Base-by-base conservation (phyloP, 2,329 filamentous ascomycete genomes). In the Cladosporium sp. region DNA sequence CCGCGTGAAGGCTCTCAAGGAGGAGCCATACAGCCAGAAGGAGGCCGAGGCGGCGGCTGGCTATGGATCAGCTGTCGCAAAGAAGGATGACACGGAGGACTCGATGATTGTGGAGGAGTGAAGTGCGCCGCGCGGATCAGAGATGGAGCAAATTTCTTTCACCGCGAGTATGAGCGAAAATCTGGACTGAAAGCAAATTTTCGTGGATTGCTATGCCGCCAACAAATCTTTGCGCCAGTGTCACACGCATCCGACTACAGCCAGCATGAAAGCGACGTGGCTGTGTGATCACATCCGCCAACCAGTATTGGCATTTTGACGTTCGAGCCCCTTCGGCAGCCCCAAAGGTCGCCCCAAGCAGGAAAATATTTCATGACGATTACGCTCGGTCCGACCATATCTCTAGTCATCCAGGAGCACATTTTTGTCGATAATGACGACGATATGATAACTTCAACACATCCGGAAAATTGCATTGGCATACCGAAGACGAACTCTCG, bases 11-110 rank as follows among this genome's bases (percentile, higher is more conserved):
- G 82, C 90, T 67, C 77, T 99, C 60, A 84, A 85, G 62, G 91
- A 95, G 68, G 90, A 90, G 66, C 89, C 91, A 9, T 94, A 96
- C 73, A 87, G 87, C 4, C 91, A 96, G 69, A 89, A 90, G 69
- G 85, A 92, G 65, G 90, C 92, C 32, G 90, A 96, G 69, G 90
- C 89, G 15, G 91, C 88, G 0, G 79, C 87, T 35, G 90, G 90
- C 37, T 75, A 92, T 57, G 78, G 81, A 56, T 15, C 25, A 8
- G 45, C 28, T 20, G 15, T 48, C 34, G 86, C 84, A 62, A 74
- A 56, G 32, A 66, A 65, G 60, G 28, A 61, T 52, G 59, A 60
- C 10, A 59, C 60, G 12, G 64, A 65, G 51, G 67, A 67, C 56
- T 68, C 69, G 40, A 65, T 67, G 64, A 63, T 65, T 20, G 47